Evolutionary conservation across 768 basidiomycete species (phyloP).

Genomic region (Mycena galericulata): DNA sequence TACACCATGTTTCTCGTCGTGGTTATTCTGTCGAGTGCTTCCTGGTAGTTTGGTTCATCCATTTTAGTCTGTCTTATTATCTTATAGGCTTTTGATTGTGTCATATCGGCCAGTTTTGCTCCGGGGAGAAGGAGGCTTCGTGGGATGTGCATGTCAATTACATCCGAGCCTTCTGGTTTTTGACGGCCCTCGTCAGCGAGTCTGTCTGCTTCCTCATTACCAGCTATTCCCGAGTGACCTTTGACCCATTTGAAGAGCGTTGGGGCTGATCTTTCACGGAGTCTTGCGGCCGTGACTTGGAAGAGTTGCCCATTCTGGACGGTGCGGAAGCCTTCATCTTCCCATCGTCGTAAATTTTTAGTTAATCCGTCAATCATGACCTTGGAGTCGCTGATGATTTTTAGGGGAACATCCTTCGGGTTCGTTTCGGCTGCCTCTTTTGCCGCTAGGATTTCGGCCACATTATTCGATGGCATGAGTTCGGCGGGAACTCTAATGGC

Average conservation of each 20-base stretch:
- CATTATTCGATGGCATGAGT: conserved; percentile 17
- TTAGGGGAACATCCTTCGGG: too few relatives aligned
- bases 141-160: conserved; percentile 18
- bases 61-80: background rate
- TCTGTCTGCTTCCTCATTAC: conserved; percentile 40
- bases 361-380: too few relatives aligned
- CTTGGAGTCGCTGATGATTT: too few relatives aligned
- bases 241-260: conserved; percentile 43
- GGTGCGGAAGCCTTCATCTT: background rate
- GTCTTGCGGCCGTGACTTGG: background rate
- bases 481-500: background rate
- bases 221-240: conserved; percentile 34
- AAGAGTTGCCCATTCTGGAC: background rate
- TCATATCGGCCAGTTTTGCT: conserved; percentile 21
- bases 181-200: too few relatives aligned
- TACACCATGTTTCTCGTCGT: too few relatives aligned
- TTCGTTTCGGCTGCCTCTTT: too few relatives aligned
- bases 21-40: too few relatives aligned
- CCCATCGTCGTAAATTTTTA: background rate
- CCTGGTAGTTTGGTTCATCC: too few relatives aligned
- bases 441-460: too few relatives aligned
- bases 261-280: conserved; percentile 26
- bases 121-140: conserved; percentile 33
- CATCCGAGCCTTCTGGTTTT: too few relatives aligned
- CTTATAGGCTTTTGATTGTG: conserved; percentile 30